Base-by-base conservation (phyloP, 2,329 filamentous ascomycete genomes). In the Trichoderma afroharzianum region DNA sequence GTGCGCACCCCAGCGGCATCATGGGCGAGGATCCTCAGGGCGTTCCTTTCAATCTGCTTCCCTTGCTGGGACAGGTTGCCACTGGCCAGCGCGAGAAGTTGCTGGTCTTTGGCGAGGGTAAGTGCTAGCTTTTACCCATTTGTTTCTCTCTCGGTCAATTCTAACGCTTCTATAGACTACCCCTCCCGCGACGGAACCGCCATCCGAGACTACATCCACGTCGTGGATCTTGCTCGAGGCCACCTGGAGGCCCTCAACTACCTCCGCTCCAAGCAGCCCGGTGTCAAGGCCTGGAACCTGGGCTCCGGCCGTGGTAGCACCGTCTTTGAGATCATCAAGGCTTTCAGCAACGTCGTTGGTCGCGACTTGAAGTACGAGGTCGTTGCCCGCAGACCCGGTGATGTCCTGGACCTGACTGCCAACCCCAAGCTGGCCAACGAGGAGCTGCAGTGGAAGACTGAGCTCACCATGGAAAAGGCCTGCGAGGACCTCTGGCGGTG, bases 11-110 rank as follows among this genome's bases (percentile, higher is more conserved):
- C 62, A 95, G 90, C 78, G 97, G 96, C 71, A 90, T 99, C 82
- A 97, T 99, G 94, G 96, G 96, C 76, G 96, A 99, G 85, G 96
- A 99, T 82, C 96, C 96, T 59, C 92, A 97, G 81, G 96, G 96
- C 72, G 90, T 98, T 26, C 96, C 96, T 1, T 98, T 94, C 88
- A 99, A 99, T 85, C 87, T 99, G 74, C 90, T 99, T 57, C 96
- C 96, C 21, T 87, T 99, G 72, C 89, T 99, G 28, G 96, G 95
- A 70, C 95, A 98, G 85, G 96, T 99, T 58, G 96, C 96, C 15
- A 97, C 96, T 33, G 96, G 96, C 77, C 94, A 98, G 80, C 90
- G 95, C 75, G 93, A 97, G 79, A 98, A 98, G 87, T 87, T 99
- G 66, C 85, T 97, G 72, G 94, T 99, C 12, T 99, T 97, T 80